Evolutionary conservation across 2,329 filamentous ascomycete species (phyloP).

Genomic region (Microdochium trichocladiopsis): DNA sequence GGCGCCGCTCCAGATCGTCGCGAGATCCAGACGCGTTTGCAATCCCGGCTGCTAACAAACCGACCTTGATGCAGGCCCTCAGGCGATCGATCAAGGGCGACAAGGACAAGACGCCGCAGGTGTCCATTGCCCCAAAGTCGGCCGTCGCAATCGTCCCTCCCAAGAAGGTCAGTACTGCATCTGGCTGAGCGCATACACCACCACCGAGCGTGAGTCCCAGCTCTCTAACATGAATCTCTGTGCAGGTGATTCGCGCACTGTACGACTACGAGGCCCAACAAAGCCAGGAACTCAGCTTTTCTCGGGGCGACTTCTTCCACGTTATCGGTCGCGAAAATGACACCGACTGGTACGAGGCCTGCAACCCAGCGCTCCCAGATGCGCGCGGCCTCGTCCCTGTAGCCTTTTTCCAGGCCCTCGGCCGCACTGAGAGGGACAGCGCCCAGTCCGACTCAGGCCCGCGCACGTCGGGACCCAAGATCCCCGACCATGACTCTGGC

Average conservation of each 20-base stretch:
- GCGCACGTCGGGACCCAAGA: slow-evolving; percentile 42
- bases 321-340: slow-evolving; percentile 96
- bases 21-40: slow-evolving; percentile 13
- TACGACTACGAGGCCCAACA: slow-evolving; percentile 83
- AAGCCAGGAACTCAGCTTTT: slow-evolving; percentile 79
- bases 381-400: slow-evolving; percentile 90
- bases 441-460: slow-evolving; percentile 56
- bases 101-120: slow-evolving; percentile 66
- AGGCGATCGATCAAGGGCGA: slow-evolving; percentile 87
- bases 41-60: slow-evolving; percentile 21
- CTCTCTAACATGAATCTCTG: neutral
- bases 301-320: slow-evolving; percentile 94
- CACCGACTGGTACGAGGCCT: slow-evolving; percentile 94
- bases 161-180: slow-evolving; percentile 71
- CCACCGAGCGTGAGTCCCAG: neutral
- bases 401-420: slow-evolving; percentile 85
- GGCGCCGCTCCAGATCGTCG: slow-evolving; percentile 14
- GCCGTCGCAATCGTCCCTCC: slow-evolving; percentile 84
- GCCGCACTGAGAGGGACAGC: slow-evolving; percentile 88
- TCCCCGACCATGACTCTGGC: slow-evolving; percentile 81
- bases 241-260: slow-evolving; percentile 89
- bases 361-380: slow-evolving; percentile 83
- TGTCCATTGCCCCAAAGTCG: slow-evolving; percentile 76
- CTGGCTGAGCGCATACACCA: too few relatives aligned
- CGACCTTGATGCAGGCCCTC: slow-evolving; percentile 57